Base-by-base conservation (phyloP, 805 yeast genomes). In the Pichia pseudocactophila region DNA sequence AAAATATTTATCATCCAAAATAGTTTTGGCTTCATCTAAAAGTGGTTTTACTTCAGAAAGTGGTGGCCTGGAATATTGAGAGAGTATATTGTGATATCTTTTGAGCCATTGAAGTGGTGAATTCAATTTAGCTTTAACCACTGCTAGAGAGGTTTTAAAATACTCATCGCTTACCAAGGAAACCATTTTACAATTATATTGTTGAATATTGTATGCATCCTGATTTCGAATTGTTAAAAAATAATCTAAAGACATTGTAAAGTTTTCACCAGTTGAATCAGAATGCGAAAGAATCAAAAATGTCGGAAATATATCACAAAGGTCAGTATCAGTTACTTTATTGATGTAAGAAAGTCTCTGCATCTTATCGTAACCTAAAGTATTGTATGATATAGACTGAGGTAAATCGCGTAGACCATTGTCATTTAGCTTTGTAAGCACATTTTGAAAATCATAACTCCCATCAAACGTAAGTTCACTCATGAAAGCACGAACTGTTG, bases 21-120 rank as follows among this genome's bases (percentile, higher is more conserved):
- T 66, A 34, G 69, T 64, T 46, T 78, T 80, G 6, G 85, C 82
- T 38, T 80, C 86, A 3, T 54, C 42, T 4, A 71, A 58, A n/a
- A 79, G 50, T 1, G 62, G 46, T 46, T 64, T 70, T 44, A 76
- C 63, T 2, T 59, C 44, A 41, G 70, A 70, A 33, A 79, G 57
- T 1, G 77, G 50, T 2, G 82, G 74, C 10, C 68, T 69, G 2
- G 67, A 56, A 41, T 68, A 63, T 2, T 62, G 62, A 0, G 53
- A 40, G 57, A 78, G 59, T 4, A 67, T 42, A 4, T 58, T 59
- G 30, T 69, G 63, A 51, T 73, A 73, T 42, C 66, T 69, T 4
- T 52, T 44, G 13, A 70, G 47, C 90, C 90, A 82, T 7, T 65
- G 64, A 6, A 59, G 59, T 22, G 72, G 73, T 27, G 73, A 69